Evolutionary conservation across 345 rosid genomes (phyloP).

Genomic region (Erysimum cheiranthoides): DNA sequence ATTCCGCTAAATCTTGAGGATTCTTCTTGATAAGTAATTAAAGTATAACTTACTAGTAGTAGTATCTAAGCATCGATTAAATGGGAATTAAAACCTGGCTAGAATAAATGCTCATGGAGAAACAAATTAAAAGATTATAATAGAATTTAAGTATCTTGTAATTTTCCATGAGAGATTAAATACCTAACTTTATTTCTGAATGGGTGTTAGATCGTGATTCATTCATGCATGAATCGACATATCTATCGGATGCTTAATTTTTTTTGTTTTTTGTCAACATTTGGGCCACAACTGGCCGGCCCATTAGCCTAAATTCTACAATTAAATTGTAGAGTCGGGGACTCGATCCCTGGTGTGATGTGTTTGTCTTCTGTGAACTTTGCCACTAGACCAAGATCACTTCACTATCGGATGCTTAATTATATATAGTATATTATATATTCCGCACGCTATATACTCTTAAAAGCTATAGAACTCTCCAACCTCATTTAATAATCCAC

Average conservation of each 20-base stretch:
- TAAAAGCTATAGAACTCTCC: conserved; percentile 28
- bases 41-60: background rate
- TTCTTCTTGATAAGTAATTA: conserved; percentile 18
- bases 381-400: too few species aligned
- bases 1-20: conserved; percentile 1
- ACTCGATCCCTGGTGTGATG: too few species aligned
- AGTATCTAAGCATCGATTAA: conserved; percentile 2
- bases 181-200: conserved; percentile 17
- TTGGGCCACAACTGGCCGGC: too few species aligned
- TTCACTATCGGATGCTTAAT: background rate
- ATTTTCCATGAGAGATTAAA: conserved; percentile 18
- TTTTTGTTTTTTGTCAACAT: too few species aligned
- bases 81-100: background rate
- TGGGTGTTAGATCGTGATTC: conserved; percentile 18
- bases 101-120: conserved; percentile 5
- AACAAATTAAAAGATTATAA: background rate
- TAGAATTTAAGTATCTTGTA: background rate
- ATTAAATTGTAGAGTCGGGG: too few species aligned
- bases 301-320: too few species aligned
- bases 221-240: conserved; percentile 7
- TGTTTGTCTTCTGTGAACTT: too few species aligned
- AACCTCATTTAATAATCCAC: conserved; percentile 22
- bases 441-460: conserved; percentile 29
- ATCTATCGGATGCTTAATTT: background rate
- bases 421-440: background rate